A percentile compares a stretch with the other conserved stretches of the same genome.
phyloP scores from a whole-genome alignment of 257 asterid species.

The Cruciata laevipes region DNA sequence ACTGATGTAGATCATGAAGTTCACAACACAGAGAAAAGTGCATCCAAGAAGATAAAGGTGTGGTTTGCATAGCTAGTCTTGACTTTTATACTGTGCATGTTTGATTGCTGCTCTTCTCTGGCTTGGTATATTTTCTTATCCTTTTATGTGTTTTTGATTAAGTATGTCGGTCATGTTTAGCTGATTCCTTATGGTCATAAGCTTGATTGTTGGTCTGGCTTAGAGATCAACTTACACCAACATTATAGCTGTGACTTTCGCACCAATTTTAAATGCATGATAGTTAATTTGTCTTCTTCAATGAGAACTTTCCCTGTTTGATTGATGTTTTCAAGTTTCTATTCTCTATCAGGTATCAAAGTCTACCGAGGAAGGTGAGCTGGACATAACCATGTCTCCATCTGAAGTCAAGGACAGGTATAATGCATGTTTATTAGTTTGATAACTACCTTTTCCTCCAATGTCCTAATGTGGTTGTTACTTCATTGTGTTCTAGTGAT shows the following conservation, averaged over 20 bases:
- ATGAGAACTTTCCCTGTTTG: not conserved
- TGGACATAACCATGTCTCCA: conserved; percentile 47
- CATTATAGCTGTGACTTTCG: not conserved
- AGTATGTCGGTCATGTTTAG: no score
- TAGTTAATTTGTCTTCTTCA: not conserved
- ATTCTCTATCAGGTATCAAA: conserved; percentile 33
- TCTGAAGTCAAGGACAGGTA: conserved; percentile 61
- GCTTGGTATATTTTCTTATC: not conserved
- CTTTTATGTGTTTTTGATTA: no score
- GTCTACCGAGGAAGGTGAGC: conserved; percentile 36
- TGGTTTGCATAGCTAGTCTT: not conserved
- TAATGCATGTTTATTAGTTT: conserved; percentile 41
- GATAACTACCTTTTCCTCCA: not conserved
- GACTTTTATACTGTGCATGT: not conserved
- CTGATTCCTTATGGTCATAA: not conserved
- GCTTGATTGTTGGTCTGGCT: not conserved
- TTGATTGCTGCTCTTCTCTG: not conserved
- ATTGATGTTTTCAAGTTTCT: not conserved
- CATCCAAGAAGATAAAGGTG: conserved; percentile 68
- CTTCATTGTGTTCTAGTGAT: not conserved
- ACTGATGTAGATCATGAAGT: conserved; percentile 30
- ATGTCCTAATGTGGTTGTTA: no score
- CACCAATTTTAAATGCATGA: no score
- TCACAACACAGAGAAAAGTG: conserved; percentile 27
- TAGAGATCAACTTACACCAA: not conserved